phyloP scores from a whole-genome alignment of 2,329 filamentous ascomycete genomes.

The Aspergillus cejpii region DNA sequence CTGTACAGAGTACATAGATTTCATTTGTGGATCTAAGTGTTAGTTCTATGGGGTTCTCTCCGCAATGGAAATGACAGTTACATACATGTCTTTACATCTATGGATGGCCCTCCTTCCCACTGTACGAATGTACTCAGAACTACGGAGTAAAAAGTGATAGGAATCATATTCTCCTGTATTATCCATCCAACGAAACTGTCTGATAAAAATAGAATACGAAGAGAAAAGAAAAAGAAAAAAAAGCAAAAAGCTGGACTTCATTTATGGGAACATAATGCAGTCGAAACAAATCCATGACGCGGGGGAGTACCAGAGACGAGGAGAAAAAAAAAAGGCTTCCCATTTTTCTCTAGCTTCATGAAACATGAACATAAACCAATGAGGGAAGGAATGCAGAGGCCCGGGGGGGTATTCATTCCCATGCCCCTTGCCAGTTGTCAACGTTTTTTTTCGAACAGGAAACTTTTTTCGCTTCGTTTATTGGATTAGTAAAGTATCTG shows the following conservation, averaged over 20 bases:
- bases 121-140: too few species aligned
- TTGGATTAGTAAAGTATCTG: slow-evolving; percentile 3
- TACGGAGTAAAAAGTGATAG: slow-evolving; percentile 4
- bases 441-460: slow-evolving; percentile 1
- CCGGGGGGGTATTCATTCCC: slow-evolving; percentile 8
- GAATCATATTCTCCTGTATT: slow-evolving; percentile 7
- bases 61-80: too few species aligned
- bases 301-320: slow-evolving; percentile 5
- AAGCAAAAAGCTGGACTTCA: slow-evolving; percentile 2
- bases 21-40: not conserved
- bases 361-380: not conserved
- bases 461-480: slow-evolving; percentile 7
- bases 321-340: not conserved
- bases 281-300: slow-evolving; percentile 9
- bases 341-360: slow-evolving; percentile 5
- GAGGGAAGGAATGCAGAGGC: slow-evolving; percentile 14
- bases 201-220: not conserved
- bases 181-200: slow-evolving; percentile 10
- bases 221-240: not conserved
- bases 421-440: slow-evolving; percentile 9
- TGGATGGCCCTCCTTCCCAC: too few species aligned
- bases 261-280: slow-evolving; percentile 12
- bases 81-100: too few species aligned
- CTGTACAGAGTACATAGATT: not conserved
- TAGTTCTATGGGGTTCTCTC: too few species aligned